Evolutionary conservation across 2,329 filamentous ascomycete genomes (phyloP), one percentile per base, ranked within the genome.

Genomic region (Cladosporium sp.): DNA sequence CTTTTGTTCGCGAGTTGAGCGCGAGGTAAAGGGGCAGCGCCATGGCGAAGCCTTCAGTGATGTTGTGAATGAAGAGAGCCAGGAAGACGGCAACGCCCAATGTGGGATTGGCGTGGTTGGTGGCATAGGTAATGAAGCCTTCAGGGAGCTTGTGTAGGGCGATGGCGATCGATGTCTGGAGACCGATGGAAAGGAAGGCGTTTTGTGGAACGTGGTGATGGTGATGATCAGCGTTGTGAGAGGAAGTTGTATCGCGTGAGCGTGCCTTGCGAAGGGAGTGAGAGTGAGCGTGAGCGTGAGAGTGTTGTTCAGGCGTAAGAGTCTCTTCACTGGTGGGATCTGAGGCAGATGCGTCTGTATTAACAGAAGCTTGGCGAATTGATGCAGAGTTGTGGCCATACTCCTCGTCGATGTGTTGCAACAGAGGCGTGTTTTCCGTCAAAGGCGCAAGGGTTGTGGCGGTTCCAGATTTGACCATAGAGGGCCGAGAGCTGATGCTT

Each of bases 141-240:
- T 90, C 95, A 1, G 95, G 95, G 41, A 98, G 90, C 77, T 99
- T 99, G 82, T 99, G 95, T 1, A 99, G 83, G 8, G 94, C 93
- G 69, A 99, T 98, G 6, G 95, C 95, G 60, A 97, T 89, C 18
- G 92, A 94, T 0, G 95, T 98, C 78, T 99, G 95, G 0, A 99
- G 86, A n/a, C 95, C 93, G 67, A 98, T 95, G 62, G 92, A 92
- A 68, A 98, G 83, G 77, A 97, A 99, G 6, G 92, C 92, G 74
- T 98, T 98, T 68, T 92, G 89, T 0, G 94, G 92, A 3, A 98
- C 94, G 77, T 99, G 95, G 78, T 99, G 94, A 74, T 99, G 94
- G 74, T 97, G 92, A 28, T 54, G 49, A 11, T 57, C 52, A 51
- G 70, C 64, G 11, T 68, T 66, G 47, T 68, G 65, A 6, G 68